Percentiles rank a stretch among this genome's conserved stretches.
Conservation (phyloP, 345 rosid species). For the Iberis pinnata region DNA sequence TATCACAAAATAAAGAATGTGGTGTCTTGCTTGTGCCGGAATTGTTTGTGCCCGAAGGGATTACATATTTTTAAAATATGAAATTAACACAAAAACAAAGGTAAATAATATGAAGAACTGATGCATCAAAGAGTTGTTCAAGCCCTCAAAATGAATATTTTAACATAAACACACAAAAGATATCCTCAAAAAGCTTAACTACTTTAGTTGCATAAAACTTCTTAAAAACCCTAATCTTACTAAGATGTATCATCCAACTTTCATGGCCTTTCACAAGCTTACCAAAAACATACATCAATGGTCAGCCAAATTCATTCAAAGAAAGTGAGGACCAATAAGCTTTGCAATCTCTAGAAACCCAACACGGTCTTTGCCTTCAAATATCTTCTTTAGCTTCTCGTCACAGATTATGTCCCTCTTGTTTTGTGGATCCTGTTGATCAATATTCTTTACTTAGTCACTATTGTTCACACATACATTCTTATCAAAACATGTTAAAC, state of each 20-base stretch:
- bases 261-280: constrained; percentile 7
- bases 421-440: constrained; percentile 66
- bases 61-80: background rate
- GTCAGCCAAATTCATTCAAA: constrained; percentile 28
- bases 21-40: too few species aligned
- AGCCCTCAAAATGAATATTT: constrained; percentile 5
- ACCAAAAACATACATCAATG: constrained; percentile 17
- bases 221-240: constrained; percentile 19
- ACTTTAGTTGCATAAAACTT: constrained; percentile 23
- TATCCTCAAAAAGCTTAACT: constrained; percentile 16
- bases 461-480: background rate
- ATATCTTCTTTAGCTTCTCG: constrained; percentile 94
- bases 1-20: too few species aligned
- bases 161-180: constrained; percentile 15
- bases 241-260: constrained; percentile 17
- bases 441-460: constrained; percentile 7
- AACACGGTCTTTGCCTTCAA: constrained; percentile 63
- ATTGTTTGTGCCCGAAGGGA: too few species aligned
- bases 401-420: constrained; percentile 80
- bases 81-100: background rate
- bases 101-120: constrained; percentile 3
- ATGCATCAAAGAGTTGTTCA: constrained; percentile 18
- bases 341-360: constrained; percentile 88
- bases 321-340: constrained; percentile 86
- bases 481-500: too few species aligned